Evolutionary conservation across 2,329 filamentous ascomycete genomes (phyloP).

Genomic region (Neofusicoccum kwambonambiense): DNA sequence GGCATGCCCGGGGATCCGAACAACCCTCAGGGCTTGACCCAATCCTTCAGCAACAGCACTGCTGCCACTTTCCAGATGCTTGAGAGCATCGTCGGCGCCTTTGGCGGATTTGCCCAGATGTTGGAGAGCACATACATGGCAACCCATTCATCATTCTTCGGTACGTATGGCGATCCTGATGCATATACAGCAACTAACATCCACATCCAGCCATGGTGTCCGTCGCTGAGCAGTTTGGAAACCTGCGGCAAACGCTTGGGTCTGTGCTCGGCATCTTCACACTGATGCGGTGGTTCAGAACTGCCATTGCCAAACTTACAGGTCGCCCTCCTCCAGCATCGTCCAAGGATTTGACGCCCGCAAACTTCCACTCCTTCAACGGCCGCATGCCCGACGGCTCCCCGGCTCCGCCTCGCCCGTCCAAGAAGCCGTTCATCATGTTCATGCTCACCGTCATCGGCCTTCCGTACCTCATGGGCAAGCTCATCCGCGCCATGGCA

Average conservation of each 20-base stretch:
- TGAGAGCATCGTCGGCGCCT: constrained; percentile 92
- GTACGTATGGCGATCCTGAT: constrained; percentile 52
- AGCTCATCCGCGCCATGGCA: constrained; percentile 83
- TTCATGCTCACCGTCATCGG: constrained; percentile 94
- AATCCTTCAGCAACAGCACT: constrained; percentile 91
- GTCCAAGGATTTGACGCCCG: constrained; percentile 80
- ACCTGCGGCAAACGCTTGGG: constrained; percentile 86
- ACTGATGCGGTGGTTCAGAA: constrained; percentile 90
- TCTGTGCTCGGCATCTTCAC: constrained; percentile 95
- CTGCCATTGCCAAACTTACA: constrained; percentile 85
- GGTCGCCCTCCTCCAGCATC: constrained; percentile 87
- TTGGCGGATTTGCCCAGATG: constrained; percentile 98
- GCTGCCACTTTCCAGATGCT: constrained; percentile 98
- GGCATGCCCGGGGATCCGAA: constrained; percentile 63
- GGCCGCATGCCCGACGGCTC: constrained; percentile 68
- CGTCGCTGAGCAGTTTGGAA: constrained; percentile 95
- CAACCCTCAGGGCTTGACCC: constrained; percentile 91
- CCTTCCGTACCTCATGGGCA: constrained; percentile 94
- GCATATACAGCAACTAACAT: constrained; percentile 22
- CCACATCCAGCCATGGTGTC: constrained; percentile 80
- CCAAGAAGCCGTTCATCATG: constrained; percentile 93
- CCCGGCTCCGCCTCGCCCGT: constrained; percentile 68
- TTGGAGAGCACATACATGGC: constrained; percentile 99
- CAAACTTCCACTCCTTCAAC: constrained; percentile 87
- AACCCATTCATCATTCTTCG: constrained; percentile 97